Evolutionary conservation across 805 yeast genomes (phyloP).

Genomic region (Starmera pachycereana): DNA sequence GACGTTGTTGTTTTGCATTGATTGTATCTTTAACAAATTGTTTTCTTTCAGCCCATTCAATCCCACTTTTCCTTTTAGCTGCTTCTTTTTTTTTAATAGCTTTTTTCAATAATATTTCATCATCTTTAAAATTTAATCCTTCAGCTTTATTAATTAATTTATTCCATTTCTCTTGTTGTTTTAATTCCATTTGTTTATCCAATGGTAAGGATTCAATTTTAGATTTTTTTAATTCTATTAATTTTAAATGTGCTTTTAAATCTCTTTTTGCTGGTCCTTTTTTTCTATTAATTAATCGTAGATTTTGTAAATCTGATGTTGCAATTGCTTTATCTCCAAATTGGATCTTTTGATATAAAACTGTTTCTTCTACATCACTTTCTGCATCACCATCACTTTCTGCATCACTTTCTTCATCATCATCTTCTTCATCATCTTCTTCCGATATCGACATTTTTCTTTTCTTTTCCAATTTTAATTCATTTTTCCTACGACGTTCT

Average conservation of each 20-base stretch:
- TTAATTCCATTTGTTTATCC: conserved; percentile 42
- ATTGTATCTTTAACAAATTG: conserved; percentile 68
- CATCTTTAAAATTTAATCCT: conserved; percentile 82
- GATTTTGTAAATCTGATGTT: conserved; percentile 56
- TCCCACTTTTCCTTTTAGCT: conserved; percentile 73
- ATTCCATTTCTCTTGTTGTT: conserved; percentile 78
- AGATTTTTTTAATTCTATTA: conserved; percentile 63
- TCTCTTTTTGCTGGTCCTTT: conserved; percentile 87
- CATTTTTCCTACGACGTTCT: conserved; percentile 42
- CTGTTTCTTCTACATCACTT: conserved; percentile 22
- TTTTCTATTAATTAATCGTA: conserved; percentile 43
- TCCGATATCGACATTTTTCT: conserved; percentile 29
- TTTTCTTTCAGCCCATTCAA: conserved; percentile 89
- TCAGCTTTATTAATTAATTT: conserved; percentile 77
- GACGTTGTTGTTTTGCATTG: conserved; percentile 68
- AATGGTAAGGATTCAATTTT: conserved; percentile 53
- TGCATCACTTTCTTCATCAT: conserved; percentile 22
- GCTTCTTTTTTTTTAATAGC: conserved; percentile 79
- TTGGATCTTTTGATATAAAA: conserved; percentile 72
- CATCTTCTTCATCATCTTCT: conserved; percentile 28
- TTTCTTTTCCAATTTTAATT: conserved; percentile 26
- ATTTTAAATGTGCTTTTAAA: conserved; percentile 67
- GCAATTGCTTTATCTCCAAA: conserved; percentile 76
- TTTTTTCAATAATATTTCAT: conserved; percentile 78
- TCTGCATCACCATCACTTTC: conserved; percentile 26